phyloP scores from a whole-genome alignment of 495 filamentous ascomycete genomes.

The Penicilliopsis zonata region DNA sequence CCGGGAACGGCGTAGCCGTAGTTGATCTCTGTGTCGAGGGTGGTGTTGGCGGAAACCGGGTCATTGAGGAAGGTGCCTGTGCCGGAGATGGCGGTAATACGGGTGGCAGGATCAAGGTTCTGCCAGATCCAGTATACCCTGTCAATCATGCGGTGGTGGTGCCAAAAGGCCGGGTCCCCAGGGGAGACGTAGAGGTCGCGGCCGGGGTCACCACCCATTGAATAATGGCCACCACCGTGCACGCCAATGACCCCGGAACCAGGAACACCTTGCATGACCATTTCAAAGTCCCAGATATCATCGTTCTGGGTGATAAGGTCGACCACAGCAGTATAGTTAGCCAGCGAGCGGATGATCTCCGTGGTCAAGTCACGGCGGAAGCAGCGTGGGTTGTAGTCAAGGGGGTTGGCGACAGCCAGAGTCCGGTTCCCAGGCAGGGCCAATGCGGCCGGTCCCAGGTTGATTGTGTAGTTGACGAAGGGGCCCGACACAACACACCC shows the following conservation, averaged over 20 bases:
- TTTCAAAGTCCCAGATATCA: conserved; percentile 7
- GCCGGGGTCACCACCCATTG: conserved; percentile 1
- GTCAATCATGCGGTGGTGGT: conserved; percentile 32
- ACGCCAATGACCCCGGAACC: conserved; percentile 1
- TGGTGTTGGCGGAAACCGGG: conserved; percentile 23
- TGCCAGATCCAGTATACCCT: conserved; percentile 23
- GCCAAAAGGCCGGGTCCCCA: conserved; percentile 28
- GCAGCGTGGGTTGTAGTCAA: conserved; percentile 45
- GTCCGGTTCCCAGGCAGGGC: too few relatives aligned
- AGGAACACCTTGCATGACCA: conserved; percentile 8
- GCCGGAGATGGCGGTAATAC: conserved; percentile 4
- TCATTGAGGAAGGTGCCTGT: conserved; percentile 25
- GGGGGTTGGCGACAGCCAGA: too few relatives aligned
- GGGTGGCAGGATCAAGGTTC: conserved; percentile 12
- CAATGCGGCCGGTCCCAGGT: conserved; percentile 33
- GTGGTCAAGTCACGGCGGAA: conserved; percentile 39
- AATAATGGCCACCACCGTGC: neutral
- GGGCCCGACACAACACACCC: conserved; percentile 47
- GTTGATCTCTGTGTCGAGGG: conserved; percentile 21
- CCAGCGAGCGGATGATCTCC: conserved; percentile 3
- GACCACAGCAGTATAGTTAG: conserved; percentile 4
- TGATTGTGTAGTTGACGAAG: conserved; percentile 31
- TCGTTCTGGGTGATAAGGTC: conserved; percentile 7
- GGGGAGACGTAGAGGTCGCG: conserved; percentile 9
- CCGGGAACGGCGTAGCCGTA: conserved; percentile 17